These are phyloP conservation scores for Suillus tomentosus DNA, from an alignment of 768 basidiomycete species.

Conservation along the genomic window DNA sequence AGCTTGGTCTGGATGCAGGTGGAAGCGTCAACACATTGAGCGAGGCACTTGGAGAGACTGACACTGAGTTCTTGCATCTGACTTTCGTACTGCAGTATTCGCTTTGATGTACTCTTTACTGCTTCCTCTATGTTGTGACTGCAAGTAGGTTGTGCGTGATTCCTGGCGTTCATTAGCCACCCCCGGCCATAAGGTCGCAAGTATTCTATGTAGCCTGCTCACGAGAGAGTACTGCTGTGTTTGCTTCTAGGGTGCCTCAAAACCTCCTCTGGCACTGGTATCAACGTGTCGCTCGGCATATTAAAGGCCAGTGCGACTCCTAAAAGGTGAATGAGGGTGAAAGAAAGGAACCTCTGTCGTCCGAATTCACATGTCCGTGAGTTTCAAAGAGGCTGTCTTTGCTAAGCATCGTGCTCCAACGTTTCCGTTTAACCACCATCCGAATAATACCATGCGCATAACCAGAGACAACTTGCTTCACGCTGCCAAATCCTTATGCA, in stretches of 20 bases:
- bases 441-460: conserved; percentile 21
- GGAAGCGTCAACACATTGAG: not conserved
- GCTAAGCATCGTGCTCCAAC: not conserved
- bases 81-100: conserved; percentile 50
- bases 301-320: not conserved
- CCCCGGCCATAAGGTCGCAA: conserved; percentile 15
- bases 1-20: conserved; percentile 52
- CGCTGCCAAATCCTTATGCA: conserved; percentile 51
- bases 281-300: conserved; percentile 5
- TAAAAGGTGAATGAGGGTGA: conserved; percentile 8
- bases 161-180: conserved; percentile 11
- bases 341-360: conserved; percentile 4
- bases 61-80: conserved; percentile 68
- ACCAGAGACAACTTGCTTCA: conserved; percentile 40
- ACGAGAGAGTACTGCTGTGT: conserved; percentile 14
- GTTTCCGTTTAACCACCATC: not conserved
- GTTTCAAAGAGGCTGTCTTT: not conserved
- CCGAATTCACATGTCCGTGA: conserved; percentile 1
- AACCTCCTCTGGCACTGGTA: conserved; percentile 11
- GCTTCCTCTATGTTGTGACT: conserved; percentile 41
- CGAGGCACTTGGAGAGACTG: not conserved
- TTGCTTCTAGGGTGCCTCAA: conserved; percentile 9
- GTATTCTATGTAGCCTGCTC: conserved; percentile 12
- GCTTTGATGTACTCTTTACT: conserved; percentile 48
- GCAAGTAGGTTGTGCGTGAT: conserved; percentile 14